Conservation (phyloP, 495 filamentous ascomycete species). For the Penicillium daleae region DNA sequence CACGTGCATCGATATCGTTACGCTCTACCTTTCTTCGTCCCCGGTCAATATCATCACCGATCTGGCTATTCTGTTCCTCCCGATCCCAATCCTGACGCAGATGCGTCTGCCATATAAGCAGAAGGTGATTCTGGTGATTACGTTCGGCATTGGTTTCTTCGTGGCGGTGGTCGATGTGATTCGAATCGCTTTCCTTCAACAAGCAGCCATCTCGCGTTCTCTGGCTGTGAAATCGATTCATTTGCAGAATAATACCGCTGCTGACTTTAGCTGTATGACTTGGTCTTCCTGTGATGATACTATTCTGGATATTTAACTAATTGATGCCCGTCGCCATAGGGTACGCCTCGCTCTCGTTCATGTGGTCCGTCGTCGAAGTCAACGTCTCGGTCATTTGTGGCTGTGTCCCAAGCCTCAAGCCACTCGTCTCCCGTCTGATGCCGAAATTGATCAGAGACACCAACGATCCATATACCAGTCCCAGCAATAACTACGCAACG, state of each 20-base stretch:
- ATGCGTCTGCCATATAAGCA: constrained; percentile 84
- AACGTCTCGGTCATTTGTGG: constrained; percentile 87
- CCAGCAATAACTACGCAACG: constrained; percentile 20
- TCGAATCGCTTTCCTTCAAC: constrained; percentile 85
- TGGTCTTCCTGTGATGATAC: neutral
- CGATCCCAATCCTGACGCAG: constrained; percentile 82
- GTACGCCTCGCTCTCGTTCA: constrained; percentile 82
- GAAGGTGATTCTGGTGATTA: constrained; percentile 80
- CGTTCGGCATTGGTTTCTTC: constrained; percentile 82
- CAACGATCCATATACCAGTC: constrained; percentile 35
- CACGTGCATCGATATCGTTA: constrained; percentile 73
- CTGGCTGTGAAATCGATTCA: constrained; percentile 37
- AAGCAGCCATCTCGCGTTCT: constrained; percentile 56
- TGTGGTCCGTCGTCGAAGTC: constrained; percentile 93
- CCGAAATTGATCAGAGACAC: constrained; percentile 68
- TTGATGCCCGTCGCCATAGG: constrained; percentile 33
- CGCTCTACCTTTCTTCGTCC: constrained; percentile 80
- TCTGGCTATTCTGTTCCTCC: constrained; percentile 78
- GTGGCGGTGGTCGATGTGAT: constrained; percentile 87
- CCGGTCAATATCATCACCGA: constrained; percentile 88
- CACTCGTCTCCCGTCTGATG: constrained; percentile 73
- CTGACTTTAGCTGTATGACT: constrained; percentile 60
- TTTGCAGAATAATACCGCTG: constrained; percentile 34
- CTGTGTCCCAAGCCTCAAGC: constrained; percentile 87
- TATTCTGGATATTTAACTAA: neutral